Evolutionary conservation across 495 filamentous ascomycete species (phyloP).

Genomic region (Aspergillus conjunctus): DNA sequence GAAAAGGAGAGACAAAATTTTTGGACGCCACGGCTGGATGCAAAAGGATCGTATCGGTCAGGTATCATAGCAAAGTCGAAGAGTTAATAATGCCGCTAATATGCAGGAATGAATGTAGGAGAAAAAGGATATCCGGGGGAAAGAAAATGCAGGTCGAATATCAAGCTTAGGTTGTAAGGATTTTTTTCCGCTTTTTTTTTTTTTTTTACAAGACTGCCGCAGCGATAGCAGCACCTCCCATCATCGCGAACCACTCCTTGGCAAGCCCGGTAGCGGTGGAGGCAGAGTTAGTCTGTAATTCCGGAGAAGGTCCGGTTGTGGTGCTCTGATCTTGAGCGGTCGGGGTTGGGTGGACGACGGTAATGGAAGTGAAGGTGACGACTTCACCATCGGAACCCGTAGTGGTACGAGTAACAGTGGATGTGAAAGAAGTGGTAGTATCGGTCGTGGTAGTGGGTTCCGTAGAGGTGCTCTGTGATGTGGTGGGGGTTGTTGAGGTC

Average conservation of each 20-base stretch:
- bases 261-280: constrained; percentile 33
- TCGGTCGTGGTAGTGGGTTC: constrained; percentile 40
- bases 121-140: not conserved
- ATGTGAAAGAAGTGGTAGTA: constrained; percentile 35
- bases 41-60: constrained; percentile 16
- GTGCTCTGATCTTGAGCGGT: constrained; percentile 31
- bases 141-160: not conserved
- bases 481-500: constrained; percentile 27
- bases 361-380: constrained; percentile 51
- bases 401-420: constrained; percentile 33
- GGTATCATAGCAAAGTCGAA: constrained; percentile 4
- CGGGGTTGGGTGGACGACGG: constrained; percentile 42
- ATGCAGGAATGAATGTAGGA: constrained; percentile 7
- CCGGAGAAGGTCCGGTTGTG: constrained; percentile 32
- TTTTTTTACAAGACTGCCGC: constrained; percentile 41
- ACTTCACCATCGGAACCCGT: constrained; percentile 55
- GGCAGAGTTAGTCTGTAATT: constrained; percentile 48
- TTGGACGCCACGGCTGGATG: constrained; percentile 11
- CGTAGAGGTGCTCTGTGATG: constrained; percentile 31
- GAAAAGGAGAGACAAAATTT: constrained; percentile 3
- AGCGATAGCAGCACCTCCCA: constrained; percentile 46
- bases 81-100: constrained; percentile 11
- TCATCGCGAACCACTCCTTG: constrained; percentile 46
- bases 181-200: not conserved
- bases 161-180: not conserved